Evolutionary conservation across 805 yeast species (phyloP).

Genomic region (Scheffersomyces amazonensis): DNA sequence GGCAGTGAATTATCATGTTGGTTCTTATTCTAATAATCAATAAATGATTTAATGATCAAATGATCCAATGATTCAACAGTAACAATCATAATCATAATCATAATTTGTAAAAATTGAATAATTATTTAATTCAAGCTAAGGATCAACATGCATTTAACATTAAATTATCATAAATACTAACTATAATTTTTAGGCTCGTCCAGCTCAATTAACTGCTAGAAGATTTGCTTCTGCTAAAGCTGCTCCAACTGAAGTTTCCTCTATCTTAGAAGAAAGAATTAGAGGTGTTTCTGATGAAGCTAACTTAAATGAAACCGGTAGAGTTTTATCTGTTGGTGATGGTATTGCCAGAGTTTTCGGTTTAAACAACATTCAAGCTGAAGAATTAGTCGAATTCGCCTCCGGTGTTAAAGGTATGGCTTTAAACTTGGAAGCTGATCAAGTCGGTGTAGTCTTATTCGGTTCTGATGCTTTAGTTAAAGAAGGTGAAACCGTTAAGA

Average conservation of each 20-base stretch:
- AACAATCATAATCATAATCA: too few relatives aligned
- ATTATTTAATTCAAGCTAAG: too few relatives aligned
- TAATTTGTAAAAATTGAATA: too few relatives aligned
- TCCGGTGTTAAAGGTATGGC: conserved; percentile 99
- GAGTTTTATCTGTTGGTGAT: conserved; percentile 98
- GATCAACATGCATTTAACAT: too few relatives aligned
- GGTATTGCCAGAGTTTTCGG: conserved; percentile 99
- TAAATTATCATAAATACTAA: conserved; percentile 32
- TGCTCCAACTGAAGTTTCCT: conserved; percentile 98
- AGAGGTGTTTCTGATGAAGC: conserved; percentile 98
- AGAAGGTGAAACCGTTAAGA: conserved; percentile 99
- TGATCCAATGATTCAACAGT: too few relatives aligned
- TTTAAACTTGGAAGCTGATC: conserved; percentile 99
- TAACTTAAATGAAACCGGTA: conserved; percentile 98
- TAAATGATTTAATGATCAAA: too few relatives aligned
- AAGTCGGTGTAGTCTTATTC: conserved; percentile 99
- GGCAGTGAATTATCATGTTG: too few relatives aligned
- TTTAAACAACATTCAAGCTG: conserved; percentile 99
- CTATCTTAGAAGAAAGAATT: conserved; percentile 98
- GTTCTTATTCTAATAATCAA: too few relatives aligned
- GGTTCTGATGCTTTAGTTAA: conserved; percentile 98
- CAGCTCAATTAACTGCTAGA: conserved; percentile 58
- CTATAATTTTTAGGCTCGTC: conserved; percentile 59
- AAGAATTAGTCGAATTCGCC: conserved; percentile 98
- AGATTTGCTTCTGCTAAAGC: conserved; percentile 96